Percentiles rank a stretch among this genome's conserved stretches.
Evolutionary conservation across 164 flowering plant species (phyloP).

Genomic region (Annona squamosa): DNA sequence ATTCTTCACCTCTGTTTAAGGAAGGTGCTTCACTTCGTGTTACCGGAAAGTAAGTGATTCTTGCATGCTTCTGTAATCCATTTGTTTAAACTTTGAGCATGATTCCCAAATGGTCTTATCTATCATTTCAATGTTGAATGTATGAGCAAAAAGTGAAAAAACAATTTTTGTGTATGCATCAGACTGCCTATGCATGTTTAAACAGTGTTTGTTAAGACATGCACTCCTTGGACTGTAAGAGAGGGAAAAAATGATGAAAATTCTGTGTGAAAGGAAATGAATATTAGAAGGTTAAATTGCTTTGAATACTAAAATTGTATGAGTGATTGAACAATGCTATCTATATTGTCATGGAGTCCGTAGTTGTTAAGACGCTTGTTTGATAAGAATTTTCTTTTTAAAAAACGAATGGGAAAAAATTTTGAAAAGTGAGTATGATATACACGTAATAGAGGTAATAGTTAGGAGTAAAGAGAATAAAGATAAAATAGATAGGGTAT

Average conservation of each 20-base stretch:
- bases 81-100: too few relatives aligned
- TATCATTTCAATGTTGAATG: background rate
- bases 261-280: background rate
- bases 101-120: background rate
- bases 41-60: slow-evolving; percentile 54
- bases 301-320: too few relatives aligned
- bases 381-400: too few relatives aligned
- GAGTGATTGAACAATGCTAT: too few relatives aligned
- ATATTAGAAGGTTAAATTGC: too few relatives aligned
- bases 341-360: too few relatives aligned
- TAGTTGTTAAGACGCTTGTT: too few relatives aligned
- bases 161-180: background rate
- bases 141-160: background rate
- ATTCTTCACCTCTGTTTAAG: slow-evolving; percentile 49
- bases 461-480: too few relatives aligned
- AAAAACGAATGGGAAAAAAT: too few relatives aligned
- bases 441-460: too few relatives aligned
- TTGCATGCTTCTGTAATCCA: background rate
- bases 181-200: background rate
- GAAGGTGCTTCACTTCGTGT: slow-evolving; percentile 75
- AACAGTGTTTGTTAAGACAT: background rate
- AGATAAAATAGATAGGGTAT: too few relatives aligned
- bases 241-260: background rate
- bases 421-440: too few relatives aligned
- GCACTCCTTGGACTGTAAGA: background rate